Conservation (phyloP, 179 eudicot species). For the Beta macrorhiza region DNA sequence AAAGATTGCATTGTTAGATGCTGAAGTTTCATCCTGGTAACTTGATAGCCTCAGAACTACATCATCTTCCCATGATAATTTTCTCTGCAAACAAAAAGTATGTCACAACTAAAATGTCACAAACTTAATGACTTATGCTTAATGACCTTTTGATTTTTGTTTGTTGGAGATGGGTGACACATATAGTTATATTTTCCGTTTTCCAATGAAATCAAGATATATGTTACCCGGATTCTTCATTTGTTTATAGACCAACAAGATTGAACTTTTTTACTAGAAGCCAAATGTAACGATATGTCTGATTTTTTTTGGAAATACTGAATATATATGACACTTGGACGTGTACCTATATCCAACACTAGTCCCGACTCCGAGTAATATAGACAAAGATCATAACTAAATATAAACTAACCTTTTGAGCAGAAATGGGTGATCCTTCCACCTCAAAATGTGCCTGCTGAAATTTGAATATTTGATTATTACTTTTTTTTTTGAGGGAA, state of each 20-base stretch:
- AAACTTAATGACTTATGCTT: background rate
- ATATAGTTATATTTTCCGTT: no score
- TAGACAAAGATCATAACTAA: background rate
- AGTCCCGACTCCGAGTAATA: background rate
- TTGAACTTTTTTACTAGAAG: no score
- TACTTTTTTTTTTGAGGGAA: no score
- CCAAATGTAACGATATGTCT: no score
- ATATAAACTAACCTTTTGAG: slow-evolving; percentile 13
- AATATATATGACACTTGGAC: background rate
- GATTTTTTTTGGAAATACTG: no score
- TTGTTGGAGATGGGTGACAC: no score
- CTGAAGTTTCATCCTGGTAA: slow-evolving; percentile 10
- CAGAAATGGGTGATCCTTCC: slow-evolving; percentile 8
- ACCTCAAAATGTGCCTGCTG: slow-evolving; percentile 13
- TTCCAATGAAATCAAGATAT: background rate
- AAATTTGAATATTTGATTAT: background rate
- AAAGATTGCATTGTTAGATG: background rate
- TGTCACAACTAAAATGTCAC: background rate
- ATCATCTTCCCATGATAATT: slow-evolving; percentile 29
- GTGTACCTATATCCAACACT: background rate
- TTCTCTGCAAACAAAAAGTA: slow-evolving; percentile 24
- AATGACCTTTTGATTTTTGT: no score
- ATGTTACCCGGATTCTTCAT: background rate
- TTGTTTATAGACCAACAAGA: no score
- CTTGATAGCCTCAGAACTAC: slow-evolving; percentile 9